Evolutionary conservation across 2,329 filamentous ascomycete genomes (phyloP).

Genomic region (Aplosporella prunicola): DNA sequence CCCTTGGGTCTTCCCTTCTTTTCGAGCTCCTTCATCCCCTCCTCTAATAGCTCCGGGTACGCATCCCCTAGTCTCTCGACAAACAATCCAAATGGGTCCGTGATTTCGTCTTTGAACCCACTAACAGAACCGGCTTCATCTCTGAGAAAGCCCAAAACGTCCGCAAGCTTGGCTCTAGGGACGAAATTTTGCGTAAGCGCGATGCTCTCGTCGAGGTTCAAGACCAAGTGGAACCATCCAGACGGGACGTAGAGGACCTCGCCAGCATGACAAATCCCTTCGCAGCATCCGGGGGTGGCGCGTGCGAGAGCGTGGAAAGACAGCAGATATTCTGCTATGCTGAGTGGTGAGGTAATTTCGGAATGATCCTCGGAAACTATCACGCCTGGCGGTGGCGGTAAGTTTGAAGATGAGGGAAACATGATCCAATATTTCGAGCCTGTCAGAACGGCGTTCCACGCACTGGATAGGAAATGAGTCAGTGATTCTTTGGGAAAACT

Average conservation of each 20-base stretch:
- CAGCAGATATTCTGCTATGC: slow-evolving; percentile 93
- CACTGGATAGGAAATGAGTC: slow-evolving; percentile 40
- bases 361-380: slow-evolving; percentile 82
- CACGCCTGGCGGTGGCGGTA: slow-evolving; percentile 71
- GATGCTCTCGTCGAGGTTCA: slow-evolving; percentile 76
- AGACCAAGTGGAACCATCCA: slow-evolving; percentile 94
- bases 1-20: slow-evolving; percentile 49
- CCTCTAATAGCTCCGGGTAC: slow-evolving; percentile 55
- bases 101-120: slow-evolving; percentile 67
- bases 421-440: slow-evolving; percentile 98
- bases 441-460: slow-evolving; percentile 88
- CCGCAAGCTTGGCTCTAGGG: slow-evolving; percentile 59
- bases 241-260: slow-evolving; percentile 89
- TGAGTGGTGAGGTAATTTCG: slow-evolving; percentile 87
- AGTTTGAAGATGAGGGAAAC: slow-evolving; percentile 63
- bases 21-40: slow-evolving; percentile 56
- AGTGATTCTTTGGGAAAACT: slow-evolving; percentile 29
- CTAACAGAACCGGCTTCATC: slow-evolving; percentile 80
- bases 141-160: slow-evolving; percentile 69
- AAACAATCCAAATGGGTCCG: slow-evolving; percentile 65
- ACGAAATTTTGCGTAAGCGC: slow-evolving; percentile 96
- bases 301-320: slow-evolving; percentile 81
- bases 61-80: slow-evolving; percentile 53
- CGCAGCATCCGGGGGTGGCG: slow-evolving; percentile 63
- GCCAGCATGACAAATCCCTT: slow-evolving; percentile 74